These are phyloP conservation scores for Suillus plorans DNA, from an alignment of 768 basidiomycete genomes.

Conservation along the genomic window DNA sequence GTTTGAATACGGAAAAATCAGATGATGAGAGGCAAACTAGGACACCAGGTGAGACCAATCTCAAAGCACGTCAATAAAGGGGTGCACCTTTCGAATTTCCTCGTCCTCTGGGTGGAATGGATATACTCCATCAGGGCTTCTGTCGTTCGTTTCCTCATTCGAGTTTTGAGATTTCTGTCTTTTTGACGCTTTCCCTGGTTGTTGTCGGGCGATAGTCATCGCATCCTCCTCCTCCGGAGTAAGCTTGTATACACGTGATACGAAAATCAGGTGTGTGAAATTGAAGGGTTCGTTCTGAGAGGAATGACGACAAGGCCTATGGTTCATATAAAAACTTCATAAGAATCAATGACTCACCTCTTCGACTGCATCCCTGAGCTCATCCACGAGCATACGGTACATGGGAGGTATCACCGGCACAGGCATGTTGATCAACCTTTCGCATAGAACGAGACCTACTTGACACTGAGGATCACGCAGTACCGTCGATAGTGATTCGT, in stretches of 20 bases:
- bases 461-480: conserved; percentile 37
- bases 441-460: conserved; percentile 83
- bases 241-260: conserved; percentile 79
- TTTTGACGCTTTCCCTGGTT: conserved; percentile 38
- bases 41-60: not conserved
- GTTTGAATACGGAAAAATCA: conserved; percentile 48
- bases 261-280: conserved; percentile 73
- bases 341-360: conserved; percentile 47
- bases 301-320: not conserved
- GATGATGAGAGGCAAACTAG: conserved; percentile 22
- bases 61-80: not conserved
- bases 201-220: conserved; percentile 37
- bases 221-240: conserved; percentile 64
- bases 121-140: conserved; percentile 53
- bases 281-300: conserved; percentile 56
- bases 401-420: conserved; percentile 90
- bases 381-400: conserved; percentile 85
- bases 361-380: conserved; percentile 70
- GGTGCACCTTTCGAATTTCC: conserved; percentile 59
- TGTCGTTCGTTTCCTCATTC: conserved; percentile 15
- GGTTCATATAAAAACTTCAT: not conserved
- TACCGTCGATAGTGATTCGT: conserved; percentile 45
- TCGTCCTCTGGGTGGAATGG: conserved; percentile 89
- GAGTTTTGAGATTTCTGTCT: conserved; percentile 29
- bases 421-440: conserved; percentile 94